phyloP scores from a whole-genome alignment of 2,329 filamentous ascomycete species.

The Epichloe sp. region DNA sequence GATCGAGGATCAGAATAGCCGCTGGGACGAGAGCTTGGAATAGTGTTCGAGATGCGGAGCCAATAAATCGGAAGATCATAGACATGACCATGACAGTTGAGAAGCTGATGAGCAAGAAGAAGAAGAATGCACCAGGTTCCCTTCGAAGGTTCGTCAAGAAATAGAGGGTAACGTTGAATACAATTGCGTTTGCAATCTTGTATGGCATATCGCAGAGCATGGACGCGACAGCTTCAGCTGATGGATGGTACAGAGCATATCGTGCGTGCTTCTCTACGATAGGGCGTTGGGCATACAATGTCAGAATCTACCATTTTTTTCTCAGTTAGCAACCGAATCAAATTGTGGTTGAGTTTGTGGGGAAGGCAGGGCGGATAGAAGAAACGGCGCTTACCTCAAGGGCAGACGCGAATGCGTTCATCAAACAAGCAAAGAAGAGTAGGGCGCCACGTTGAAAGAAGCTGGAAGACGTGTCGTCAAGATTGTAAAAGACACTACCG shows the following conservation, averaged over 20 bases:
- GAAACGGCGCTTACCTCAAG: constrained; percentile 42
- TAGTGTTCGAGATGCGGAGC: constrained; percentile 58
- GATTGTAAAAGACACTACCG: constrained; percentile 67
- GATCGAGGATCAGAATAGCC: constrained; percentile 47
- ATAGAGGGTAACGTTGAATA: constrained; percentile 72
- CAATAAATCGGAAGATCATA: constrained; percentile 75
- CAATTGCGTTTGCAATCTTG: constrained; percentile 55
- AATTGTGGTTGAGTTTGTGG: background rate
- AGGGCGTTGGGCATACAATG: constrained; percentile 74
- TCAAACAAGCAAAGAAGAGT: constrained; percentile 76
- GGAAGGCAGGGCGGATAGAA: background rate
- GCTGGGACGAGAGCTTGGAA: constrained; percentile 50
- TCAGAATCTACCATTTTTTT: constrained; percentile 46
- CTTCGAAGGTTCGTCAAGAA: constrained; percentile 76
- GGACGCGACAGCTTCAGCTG: constrained; percentile 73
- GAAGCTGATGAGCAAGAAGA: constrained; percentile 69
- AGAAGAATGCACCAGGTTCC: constrained; percentile 67
- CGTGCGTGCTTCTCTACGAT: constrained; percentile 84
- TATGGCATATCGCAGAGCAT: constrained; percentile 81
- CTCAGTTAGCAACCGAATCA: background rate
- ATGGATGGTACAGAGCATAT: constrained; percentile 83
- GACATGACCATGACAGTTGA: constrained; percentile 64
- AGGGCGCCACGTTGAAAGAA: constrained; percentile 72
- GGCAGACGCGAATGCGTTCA: constrained; percentile 72
- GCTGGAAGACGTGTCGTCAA: constrained; percentile 48